phyloP scores from a whole-genome alignment of 2,329 filamentous ascomycete genomes.

The Alternaria solani region DNA sequence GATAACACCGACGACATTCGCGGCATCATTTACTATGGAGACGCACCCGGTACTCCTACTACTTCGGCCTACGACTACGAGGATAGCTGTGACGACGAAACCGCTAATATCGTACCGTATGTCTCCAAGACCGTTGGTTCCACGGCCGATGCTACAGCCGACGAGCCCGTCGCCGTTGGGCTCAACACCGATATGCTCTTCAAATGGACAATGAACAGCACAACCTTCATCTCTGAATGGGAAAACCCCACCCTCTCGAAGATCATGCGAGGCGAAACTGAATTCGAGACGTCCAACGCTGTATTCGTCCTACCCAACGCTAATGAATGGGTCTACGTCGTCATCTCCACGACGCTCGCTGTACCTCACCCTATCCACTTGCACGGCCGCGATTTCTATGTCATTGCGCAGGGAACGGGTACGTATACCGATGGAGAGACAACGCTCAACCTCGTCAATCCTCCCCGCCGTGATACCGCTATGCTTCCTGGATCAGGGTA shows the following conservation, averaged over 20 bases:
- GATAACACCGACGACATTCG: conserved; percentile 44
- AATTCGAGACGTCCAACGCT: conserved; percentile 42
- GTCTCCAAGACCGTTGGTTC: conserved; percentile 47
- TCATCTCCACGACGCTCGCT: conserved; percentile 49
- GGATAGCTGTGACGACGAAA: conserved; percentile 51
- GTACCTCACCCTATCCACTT: conserved; percentile 46
- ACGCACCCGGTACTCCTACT: conserved; percentile 37
- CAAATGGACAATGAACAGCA: conserved; percentile 54
- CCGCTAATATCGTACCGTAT: conserved; percentile 33
- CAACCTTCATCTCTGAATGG: conserved; percentile 51
- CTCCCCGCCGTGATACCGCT: conserved; percentile 44
- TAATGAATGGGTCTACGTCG: conserved; percentile 51
- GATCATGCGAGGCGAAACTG: conserved; percentile 44
- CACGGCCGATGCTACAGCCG: conserved; percentile 25
- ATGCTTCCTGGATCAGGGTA: conserved; percentile 43
- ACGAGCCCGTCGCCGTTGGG: conserved; percentile 42
- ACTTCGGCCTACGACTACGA: conserved; percentile 47
- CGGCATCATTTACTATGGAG: conserved; percentile 51
- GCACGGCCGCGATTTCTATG: conserved; percentile 46
- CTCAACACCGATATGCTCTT: conserved; percentile 48
- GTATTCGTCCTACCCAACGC: conserved; percentile 35
- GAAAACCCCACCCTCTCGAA: conserved; percentile 50
- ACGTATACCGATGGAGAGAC: conserved; percentile 21
- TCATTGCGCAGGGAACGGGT: conserved; percentile 41
- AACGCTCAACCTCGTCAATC: conserved; percentile 39